Conservation (phyloP, 2,329 filamentous ascomycete species). For the Colletotrichum sp. region DNA sequence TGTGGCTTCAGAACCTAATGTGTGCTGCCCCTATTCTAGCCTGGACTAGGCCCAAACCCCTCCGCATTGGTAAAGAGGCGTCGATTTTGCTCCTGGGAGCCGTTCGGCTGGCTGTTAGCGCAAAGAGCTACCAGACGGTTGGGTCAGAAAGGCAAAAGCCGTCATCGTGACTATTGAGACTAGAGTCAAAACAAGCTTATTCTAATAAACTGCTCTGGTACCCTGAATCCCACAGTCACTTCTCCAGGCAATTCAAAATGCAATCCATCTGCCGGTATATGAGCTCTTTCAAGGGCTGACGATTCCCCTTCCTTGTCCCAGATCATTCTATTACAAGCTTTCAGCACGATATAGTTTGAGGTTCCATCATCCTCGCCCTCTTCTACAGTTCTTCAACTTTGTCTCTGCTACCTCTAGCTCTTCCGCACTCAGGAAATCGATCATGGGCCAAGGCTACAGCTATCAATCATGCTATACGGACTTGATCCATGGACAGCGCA, state of each 20-base stretch:
- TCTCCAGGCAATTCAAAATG: background rate
- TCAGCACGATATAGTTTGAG: fast-evolving
- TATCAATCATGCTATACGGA: background rate
- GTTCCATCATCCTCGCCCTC: background rate
- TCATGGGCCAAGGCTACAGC: background rate
- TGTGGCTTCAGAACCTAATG: background rate
- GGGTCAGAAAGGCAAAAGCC: background rate
- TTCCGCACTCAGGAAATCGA: background rate
- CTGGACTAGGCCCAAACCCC: background rate
- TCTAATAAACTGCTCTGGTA: background rate
- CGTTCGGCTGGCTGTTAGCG: background rate
- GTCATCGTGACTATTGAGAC: background rate
- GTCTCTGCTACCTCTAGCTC: fast-evolving
- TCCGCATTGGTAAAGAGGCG: background rate
- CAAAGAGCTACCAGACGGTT: background rate
- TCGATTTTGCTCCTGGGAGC: background rate
- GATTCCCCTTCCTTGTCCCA: background rate
- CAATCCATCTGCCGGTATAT: background rate
- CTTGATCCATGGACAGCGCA: conserved; percentile 29
- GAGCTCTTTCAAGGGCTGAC: background rate
- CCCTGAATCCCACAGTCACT: background rate
- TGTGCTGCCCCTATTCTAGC: background rate
- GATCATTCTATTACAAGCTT: background rate
- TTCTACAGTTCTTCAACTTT: background rate
- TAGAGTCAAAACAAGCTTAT: background rate